These are phyloP conservation scores for Chenopodium quinoa DNA, from an alignment of 148 eudicot genomes.

Conservation along the genomic window DNA sequence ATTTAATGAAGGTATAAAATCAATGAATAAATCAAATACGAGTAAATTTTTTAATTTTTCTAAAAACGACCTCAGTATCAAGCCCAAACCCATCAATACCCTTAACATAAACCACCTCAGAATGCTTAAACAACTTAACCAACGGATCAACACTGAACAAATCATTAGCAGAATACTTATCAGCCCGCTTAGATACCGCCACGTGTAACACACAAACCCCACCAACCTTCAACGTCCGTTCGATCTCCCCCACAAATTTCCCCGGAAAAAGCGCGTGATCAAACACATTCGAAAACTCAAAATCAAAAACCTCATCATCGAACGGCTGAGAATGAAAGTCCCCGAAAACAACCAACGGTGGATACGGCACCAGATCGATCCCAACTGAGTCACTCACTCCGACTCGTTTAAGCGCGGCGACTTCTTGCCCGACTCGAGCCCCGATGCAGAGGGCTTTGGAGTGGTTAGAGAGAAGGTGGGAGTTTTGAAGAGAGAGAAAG, in stretches of 20 bases:
- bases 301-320: conserved; percentile 51
- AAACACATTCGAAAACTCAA: conserved; percentile 80
- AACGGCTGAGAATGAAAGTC: conserved; percentile 86
- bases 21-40: not conserved
- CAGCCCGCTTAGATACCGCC: conserved; percentile 48
- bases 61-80: conserved; percentile 70
- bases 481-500: conserved; percentile 41
- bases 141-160: conserved; percentile 55
- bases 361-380: conserved; percentile 70
- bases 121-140: conserved; percentile 46
- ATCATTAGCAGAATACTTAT: conserved; percentile 88
- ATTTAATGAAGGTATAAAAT: not conserved
- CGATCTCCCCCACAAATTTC: conserved; percentile 63
- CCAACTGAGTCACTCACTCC: conserved; percentile 70
- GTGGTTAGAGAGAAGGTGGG: conserved; percentile 32
- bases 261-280: conserved; percentile 78
- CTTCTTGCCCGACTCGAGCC: conserved; percentile 86
- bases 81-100: conserved; percentile 79
- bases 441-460: conserved; percentile 68
- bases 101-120: conserved; percentile 46
- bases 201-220: conserved; percentile 79
- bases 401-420: conserved; percentile 49
- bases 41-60: conserved; percentile 26
- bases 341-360: conserved; percentile 68
- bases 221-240: conserved; percentile 71